Conservation (phyloP, 768 basidiomycete genomes). For the Coprinopsis strossmayeri region DNA sequence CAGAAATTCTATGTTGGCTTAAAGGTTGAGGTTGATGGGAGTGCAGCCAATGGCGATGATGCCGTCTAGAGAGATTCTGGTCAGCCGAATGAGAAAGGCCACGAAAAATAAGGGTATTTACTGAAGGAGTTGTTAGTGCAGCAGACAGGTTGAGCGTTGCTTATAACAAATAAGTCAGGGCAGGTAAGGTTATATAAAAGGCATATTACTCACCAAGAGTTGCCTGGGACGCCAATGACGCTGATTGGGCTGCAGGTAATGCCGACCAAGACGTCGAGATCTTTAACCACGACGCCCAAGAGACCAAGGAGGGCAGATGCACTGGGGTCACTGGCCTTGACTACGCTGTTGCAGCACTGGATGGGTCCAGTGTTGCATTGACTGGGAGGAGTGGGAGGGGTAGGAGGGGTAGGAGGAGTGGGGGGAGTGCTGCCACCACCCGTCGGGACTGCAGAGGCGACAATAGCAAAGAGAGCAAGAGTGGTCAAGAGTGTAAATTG, state of each 20-base stretch:
- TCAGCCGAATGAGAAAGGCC: not conserved
- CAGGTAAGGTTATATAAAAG: too few species aligned
- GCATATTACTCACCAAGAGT: constrained; percentile 21
- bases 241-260: constrained; percentile 21
- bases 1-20: too few species aligned
- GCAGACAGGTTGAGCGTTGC: constrained; percentile 24
- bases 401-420: too few species aligned
- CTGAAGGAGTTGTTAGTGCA: constrained; percentile 22
- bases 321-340: constrained; percentile 8
- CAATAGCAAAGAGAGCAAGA: too few species aligned
- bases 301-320: constrained; percentile 14
- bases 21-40: constrained; percentile 18
- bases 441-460: too few species aligned
- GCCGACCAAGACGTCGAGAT: constrained; percentile 20
- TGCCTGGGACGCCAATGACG: constrained; percentile 17
- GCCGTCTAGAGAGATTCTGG: constrained; percentile 5
- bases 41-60: constrained; percentile 16
- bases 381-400: too few species aligned
- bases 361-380: constrained; percentile 3
- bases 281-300: constrained; percentile 17
- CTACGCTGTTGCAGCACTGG: constrained; percentile 6
- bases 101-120: constrained; percentile 12
- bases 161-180: too few species aligned
- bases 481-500: too few species aligned
- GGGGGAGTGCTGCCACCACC: too few species aligned